phyloP scores from a whole-genome alignment of 2,329 filamentous ascomycete species.

The Diaporthe vaccinii region DNA sequence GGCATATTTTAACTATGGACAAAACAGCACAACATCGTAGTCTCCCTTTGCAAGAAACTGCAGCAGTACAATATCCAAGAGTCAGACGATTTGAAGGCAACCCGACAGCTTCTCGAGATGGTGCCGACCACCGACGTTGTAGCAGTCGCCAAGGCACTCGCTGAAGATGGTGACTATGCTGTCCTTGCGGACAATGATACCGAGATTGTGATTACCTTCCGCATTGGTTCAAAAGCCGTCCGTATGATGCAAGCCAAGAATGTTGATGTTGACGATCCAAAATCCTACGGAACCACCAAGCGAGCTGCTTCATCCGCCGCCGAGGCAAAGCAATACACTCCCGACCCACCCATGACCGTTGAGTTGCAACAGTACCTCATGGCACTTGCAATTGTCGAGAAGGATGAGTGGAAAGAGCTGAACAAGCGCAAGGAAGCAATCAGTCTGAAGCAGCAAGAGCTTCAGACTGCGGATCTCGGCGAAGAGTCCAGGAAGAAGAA shows the following conservation, averaged over 20 bases:
- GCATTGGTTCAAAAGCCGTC: constrained; percentile 10
- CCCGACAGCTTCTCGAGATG: constrained; percentile 3
- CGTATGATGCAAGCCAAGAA: constrained; percentile 37
- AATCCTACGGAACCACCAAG: neutral
- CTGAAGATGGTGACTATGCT: neutral
- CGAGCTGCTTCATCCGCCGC: constrained; percentile 19
- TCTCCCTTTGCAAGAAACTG: neutral
- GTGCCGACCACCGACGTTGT: neutral
- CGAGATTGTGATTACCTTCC: constrained; percentile 19
- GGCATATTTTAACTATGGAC: neutral
- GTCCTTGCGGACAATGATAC: neutral
- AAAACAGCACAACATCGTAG: neutral
- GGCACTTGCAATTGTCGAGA: neutral
- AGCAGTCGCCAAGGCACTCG: neutral
- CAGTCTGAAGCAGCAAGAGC: neutral
- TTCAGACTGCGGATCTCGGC: neutral
- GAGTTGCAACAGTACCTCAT: constrained; percentile 35
- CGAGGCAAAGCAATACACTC: neutral
- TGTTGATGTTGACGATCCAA: constrained; percentile 29
- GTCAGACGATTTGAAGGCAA: neutral
- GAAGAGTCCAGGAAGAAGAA: neutral
- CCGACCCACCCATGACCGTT: constrained; percentile 20
- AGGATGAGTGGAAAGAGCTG: constrained; percentile 25
- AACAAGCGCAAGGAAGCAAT: neutral
- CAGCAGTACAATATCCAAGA: neutral